A percentile compares a stretch with the other conserved stretches of the same genome.
Evolutionary conservation across 1,284 basidiomycete species (phyloP).

Genomic region (Rhodotorula sp.): DNA sequence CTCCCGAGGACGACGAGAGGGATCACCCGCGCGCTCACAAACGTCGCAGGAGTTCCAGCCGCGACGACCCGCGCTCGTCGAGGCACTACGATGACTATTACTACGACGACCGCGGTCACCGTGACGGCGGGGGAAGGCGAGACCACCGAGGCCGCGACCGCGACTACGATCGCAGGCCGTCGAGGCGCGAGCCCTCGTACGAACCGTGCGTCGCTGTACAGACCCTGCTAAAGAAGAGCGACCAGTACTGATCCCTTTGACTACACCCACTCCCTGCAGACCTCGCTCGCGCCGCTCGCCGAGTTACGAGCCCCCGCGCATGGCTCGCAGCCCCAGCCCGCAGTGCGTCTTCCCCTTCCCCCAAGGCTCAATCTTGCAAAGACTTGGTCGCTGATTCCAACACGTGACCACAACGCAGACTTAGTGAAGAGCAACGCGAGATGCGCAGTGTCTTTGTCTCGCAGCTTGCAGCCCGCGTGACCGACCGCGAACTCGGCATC

Average conservation of each 20-base stretch:
- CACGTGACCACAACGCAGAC: background rate
- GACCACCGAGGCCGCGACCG: slow-evolving; percentile 41
- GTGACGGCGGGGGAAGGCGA: slow-evolving; percentile 10
- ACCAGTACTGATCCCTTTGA: slow-evolving; percentile 12
- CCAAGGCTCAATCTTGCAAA: too few species aligned
- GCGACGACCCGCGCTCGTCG: background rate
- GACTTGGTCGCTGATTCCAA: background rate
- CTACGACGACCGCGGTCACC: background rate
- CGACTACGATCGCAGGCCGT: slow-evolving; percentile 33
- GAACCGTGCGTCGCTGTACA: slow-evolving; percentile 8
- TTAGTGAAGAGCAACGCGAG: slow-evolving; percentile 40
- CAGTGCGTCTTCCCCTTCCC: slow-evolving; percentile 19
- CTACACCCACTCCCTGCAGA: background rate
- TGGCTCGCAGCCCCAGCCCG: slow-evolving; percentile 23
- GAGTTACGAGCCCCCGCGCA: slow-evolving; percentile 26
- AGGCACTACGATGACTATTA: slow-evolving; percentile 9
- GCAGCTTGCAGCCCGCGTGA: slow-evolving; percentile 91
- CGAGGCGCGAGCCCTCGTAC: slow-evolving; percentile 13
- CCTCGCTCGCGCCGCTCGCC: slow-evolving; percentile 31
- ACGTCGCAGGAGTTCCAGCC: background rate
- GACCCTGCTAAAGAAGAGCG: background rate
- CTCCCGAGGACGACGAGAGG: background rate
- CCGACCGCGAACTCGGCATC: slow-evolving; percentile 90
- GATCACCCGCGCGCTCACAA: slow-evolving; percentile 3
- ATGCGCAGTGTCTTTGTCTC: slow-evolving; percentile 93